phyloP scores from a whole-genome alignment of 352 stramenopile genomes.

The Globisporangium carolinianum region DNA sequence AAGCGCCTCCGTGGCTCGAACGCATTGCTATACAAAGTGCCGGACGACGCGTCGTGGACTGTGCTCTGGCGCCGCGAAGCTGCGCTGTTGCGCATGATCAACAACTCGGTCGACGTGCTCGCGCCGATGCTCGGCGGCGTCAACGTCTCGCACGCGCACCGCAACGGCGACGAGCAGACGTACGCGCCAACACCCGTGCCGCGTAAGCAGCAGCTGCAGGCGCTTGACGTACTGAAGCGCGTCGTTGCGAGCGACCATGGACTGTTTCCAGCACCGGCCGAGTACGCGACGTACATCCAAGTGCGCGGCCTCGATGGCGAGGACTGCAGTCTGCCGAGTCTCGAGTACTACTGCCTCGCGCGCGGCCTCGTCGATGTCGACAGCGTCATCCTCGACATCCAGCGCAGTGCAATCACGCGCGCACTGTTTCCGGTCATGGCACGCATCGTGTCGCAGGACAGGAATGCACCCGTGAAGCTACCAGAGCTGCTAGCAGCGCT shows the following conservation, averaged over 20 bases:
- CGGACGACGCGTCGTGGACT: conserved; percentile 45
- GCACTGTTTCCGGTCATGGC: conserved; percentile 39
- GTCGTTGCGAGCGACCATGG: conserved; percentile 37
- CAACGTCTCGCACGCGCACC: conserved; percentile 56
- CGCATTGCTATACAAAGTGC: conserved; percentile 25
- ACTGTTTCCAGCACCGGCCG: conserved; percentile 38
- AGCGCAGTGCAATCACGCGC: conserved; percentile 25
- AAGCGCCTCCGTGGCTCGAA: conserved; percentile 28
- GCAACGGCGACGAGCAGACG: conserved; percentile 17
- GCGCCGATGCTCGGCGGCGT: conserved; percentile 46
- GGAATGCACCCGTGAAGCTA: conserved; percentile 32
- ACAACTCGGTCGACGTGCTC: conserved; percentile 25
- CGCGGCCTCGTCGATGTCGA: conserved; percentile 49
- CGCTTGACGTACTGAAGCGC: conserved; percentile 30
- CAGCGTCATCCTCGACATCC: conserved; percentile 24
- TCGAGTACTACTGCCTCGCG: conserved; percentile 52
- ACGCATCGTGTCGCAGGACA: conserved; percentile 50
- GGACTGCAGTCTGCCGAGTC: conserved; percentile 36
- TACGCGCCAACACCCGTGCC: conserved; percentile 32
- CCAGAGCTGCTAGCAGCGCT: conserved; percentile 30
- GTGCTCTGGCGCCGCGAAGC: conserved; percentile 46
- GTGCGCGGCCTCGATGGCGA: conserved; percentile 28
- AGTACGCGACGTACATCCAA: conserved; percentile 47
- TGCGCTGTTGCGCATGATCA: conserved; percentile 32
- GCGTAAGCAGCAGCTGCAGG: conserved; percentile 25